Percentiles rank a stretch among this genome's conserved stretches.
phyloP scores from a whole-genome alignment of 1,284 basidiomycete species.

The Phlebopus sp. region DNA sequence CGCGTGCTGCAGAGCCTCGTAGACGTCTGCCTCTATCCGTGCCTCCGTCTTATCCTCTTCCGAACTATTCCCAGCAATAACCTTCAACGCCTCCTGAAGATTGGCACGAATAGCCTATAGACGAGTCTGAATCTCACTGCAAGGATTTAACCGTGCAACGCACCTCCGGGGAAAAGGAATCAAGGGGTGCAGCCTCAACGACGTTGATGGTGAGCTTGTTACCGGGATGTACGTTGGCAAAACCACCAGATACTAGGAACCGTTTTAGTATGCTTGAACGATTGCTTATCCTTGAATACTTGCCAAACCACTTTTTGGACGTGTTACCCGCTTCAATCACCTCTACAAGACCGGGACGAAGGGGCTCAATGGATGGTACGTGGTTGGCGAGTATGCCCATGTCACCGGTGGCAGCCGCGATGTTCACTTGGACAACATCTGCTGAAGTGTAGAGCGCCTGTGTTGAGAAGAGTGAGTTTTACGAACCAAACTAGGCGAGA shows the following conservation, averaged over 20 bases:
- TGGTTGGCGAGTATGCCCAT: slow-evolving; percentile 99
- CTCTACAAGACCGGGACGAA: slow-evolving; percentile 91
- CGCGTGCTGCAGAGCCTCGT: slow-evolving; percentile 91
- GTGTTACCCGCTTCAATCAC: slow-evolving; percentile 78
- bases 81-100: slow-evolving; percentile 87
- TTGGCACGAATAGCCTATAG: slow-evolving; percentile 84
- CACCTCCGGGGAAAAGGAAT: slow-evolving; percentile 87
- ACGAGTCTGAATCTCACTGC: slow-evolving; percentile 12
- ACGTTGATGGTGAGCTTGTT: slow-evolving; percentile 97
- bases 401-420: slow-evolving; percentile 91
- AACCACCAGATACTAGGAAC: slow-evolving; percentile 85
- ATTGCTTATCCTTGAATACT: slow-evolving; percentile 32
- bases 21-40: slow-evolving; percentile 93
- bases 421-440: slow-evolving; percentile 92
- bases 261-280: slow-evolving; percentile 10
- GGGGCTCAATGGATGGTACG: slow-evolving; percentile 89
- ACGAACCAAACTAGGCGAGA: slow-evolving; percentile 7
- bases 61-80: slow-evolving; percentile 78
- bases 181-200: slow-evolving; percentile 93
- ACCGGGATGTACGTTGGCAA: slow-evolving; percentile 97
- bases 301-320: slow-evolving; percentile 95
- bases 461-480: slow-evolving; percentile 13
- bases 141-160: background rate
- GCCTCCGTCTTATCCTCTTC: slow-evolving; percentile 95
- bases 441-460: slow-evolving; percentile 85